These are phyloP conservation scores for Scorias spongiosa DNA, from an alignment of 2,329 filamentous ascomycete genomes.

Conservation along the genomic window DNA sequence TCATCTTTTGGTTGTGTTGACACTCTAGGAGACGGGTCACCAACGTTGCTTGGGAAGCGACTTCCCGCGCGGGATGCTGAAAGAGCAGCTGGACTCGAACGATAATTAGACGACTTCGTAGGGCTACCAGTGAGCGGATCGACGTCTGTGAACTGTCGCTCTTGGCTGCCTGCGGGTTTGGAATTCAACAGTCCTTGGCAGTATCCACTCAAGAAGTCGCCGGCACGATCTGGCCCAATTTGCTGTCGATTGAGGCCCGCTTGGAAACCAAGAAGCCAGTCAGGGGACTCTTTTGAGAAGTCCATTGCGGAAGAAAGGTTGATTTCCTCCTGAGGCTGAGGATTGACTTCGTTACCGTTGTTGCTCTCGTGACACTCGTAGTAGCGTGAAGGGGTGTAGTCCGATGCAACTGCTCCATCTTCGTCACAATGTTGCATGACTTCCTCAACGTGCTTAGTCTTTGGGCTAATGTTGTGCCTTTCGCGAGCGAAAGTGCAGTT, in stretches of 20 bases:
- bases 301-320: conserved; percentile 6
- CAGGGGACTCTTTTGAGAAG: conserved; percentile 13
- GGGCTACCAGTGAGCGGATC: conserved; percentile 13
- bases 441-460: conserved; percentile 14
- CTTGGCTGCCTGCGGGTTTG: conserved; percentile 1
- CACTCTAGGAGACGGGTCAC: conserved; percentile 11
- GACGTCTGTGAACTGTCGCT: neutral
- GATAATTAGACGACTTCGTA: conserved; percentile 9
- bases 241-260: conserved; percentile 17
- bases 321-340: conserved; percentile 4
- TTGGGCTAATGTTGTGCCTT: conserved; percentile 15
- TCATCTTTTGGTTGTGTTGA: conserved; percentile 12
- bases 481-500: conserved; percentile 7
- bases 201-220: conserved; percentile 20
- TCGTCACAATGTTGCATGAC: neutral
- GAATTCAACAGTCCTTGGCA: conserved; percentile 19
- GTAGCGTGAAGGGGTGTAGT: neutral
- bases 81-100: conserved; percentile 9
- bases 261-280: conserved; percentile 18
- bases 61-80: conserved; percentile 4
- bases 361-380: neutral
- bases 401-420: neutral
- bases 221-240: conserved; percentile 11
- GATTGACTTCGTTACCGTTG: conserved; percentile 2
- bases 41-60: conserved; percentile 2